phyloP scores from a whole-genome alignment of 129 eudicot genomes.

The Flaveria trinervia region DNA sequence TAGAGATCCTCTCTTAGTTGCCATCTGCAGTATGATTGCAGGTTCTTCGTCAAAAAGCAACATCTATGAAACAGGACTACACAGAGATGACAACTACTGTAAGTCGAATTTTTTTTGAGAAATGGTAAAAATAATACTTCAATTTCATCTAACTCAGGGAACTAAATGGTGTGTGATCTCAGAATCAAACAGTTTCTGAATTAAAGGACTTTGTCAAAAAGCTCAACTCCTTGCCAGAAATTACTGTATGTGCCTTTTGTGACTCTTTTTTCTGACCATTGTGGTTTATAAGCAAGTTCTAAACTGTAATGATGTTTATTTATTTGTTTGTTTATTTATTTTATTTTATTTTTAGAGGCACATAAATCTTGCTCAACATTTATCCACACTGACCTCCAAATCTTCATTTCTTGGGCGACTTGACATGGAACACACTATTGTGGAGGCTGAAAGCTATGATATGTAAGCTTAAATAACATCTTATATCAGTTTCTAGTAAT shows the following conservation, averaged over 20 bases:
- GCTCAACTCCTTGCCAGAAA: slow-evolving; percentile 97
- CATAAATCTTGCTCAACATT: slow-evolving; percentile 97
- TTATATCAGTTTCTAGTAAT: neutral
- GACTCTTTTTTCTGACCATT: neutral
- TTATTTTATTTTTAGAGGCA: slow-evolving; percentile 71
- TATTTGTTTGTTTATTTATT: slow-evolving; percentile 8
- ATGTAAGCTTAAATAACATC: slow-evolving; percentile 53
- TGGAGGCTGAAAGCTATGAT: slow-evolving; percentile 96
- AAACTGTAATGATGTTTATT: neutral
- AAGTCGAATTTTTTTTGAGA: slow-evolving; percentile 30
- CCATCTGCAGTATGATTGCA: slow-evolving; percentile 63
- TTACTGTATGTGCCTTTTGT: slow-evolving; percentile 69
- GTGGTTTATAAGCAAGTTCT: too few species aligned
- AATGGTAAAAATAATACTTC: neutral
- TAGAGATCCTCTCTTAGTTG: slow-evolving; percentile 45
- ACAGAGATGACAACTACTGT: slow-evolving; percentile 82
- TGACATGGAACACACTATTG: slow-evolving; percentile 95
- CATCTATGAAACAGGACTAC: slow-evolving; percentile 97
- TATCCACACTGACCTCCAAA: slow-evolving; percentile 82
- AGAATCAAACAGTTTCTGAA: slow-evolving; percentile 91
- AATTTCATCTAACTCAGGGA: neutral
- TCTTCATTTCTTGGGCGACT: slow-evolving; percentile 79
- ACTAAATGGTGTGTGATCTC: slow-evolving; percentile 34
- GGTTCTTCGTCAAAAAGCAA: slow-evolving; percentile 98
- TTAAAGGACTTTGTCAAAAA: slow-evolving; percentile 96